Evolutionary conservation across 768 basidiomycete species (phyloP), one percentile per base, ranked within the genome.

Genomic region (Rickenella mellea): DNA sequence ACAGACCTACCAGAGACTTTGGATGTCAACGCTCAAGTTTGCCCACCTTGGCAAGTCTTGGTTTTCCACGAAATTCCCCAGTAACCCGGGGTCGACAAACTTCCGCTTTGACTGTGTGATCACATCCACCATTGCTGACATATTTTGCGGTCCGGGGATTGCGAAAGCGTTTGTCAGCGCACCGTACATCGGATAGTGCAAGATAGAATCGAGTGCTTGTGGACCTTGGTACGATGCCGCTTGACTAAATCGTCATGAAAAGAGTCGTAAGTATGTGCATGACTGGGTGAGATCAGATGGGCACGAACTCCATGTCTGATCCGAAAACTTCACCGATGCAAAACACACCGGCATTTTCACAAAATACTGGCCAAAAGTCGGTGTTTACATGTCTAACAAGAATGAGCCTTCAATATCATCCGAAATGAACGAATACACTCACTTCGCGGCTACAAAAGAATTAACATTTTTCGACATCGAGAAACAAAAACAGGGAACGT

Each of bases 251-350:
- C 8, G 21, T 43, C 38, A 29, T 20, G n/a, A n/a, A n/a, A n/a
- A n/a, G n/a, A n/a, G n/a, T n/a, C n/a, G 17, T 64, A 61, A 47
- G 48, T 46, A 35, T 38, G 28, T n/a, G n/a, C n/a, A n/a, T n/a
- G 29, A 11, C 32, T 9, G n/a, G 11, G 9, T 21, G 20, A 24
- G 27, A 24, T 19, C 15, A n/a, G 12, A 32, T 21, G 27, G 15
- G 15, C 17, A 27, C 56, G 27, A 54, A 81, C 80, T 66, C 59
- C 36, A 77, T 59, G 39, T 78, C 64, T 40, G 64, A 55, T 33
- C 70, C 71, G 45, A 75, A 70, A 36, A 92, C 82, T 62, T 91
- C 88, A 29, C 90, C 90, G 41, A 90, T 81, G 53, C 84, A 90
- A 63, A 83, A 90, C 8, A 90, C 82, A 10, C 80, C 85, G 0